Evolutionary conservation across 768 basidiomycete genomes (phyloP).

Genomic region (Flagelloscypha sp.): DNA sequence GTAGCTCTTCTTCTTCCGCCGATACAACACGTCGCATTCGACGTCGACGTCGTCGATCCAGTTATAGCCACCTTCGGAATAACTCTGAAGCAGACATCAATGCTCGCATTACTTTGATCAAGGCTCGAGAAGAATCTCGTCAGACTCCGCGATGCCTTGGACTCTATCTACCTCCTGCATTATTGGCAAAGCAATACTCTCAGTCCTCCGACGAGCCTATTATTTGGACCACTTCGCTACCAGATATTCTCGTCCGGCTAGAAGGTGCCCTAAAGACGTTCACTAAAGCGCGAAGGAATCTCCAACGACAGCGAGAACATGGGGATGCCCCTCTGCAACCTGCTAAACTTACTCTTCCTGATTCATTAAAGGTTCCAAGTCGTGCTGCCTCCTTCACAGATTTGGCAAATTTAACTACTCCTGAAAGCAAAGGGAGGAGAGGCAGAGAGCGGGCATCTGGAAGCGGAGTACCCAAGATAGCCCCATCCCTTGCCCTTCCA

Average conservation of each 20-base stretch:
- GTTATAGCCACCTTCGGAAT: slow-evolving; percentile 42
- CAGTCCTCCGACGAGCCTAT: slow-evolving; percentile 18
- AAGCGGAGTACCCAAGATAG: not conserved
- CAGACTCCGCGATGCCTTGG: slow-evolving; percentile 55
- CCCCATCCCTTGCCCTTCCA: slow-evolving; percentile 17
- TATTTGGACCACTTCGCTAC: slow-evolving; percentile 37
- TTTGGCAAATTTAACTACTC: slow-evolving; percentile 13
- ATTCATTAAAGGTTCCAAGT: slow-evolving; percentile 16
- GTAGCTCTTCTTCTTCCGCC: slow-evolving; percentile 33
- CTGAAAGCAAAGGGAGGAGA: slow-evolving; percentile 36
- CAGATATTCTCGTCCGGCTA: slow-evolving; percentile 40
- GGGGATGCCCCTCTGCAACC: slow-evolving; percentile 11
- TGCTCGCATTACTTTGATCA: slow-evolving; percentile 49
- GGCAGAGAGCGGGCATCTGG: slow-evolving; percentile 24
- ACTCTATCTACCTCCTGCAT: slow-evolving; percentile 49
- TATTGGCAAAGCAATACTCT: slow-evolving; percentile 6
- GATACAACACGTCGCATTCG: slow-evolving; percentile 33
- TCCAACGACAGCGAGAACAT: slow-evolving; percentile 18
- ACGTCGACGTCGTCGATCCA: slow-evolving; percentile 37
- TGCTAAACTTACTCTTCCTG: slow-evolving; percentile 29
- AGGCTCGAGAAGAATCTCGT: slow-evolving; percentile 53
- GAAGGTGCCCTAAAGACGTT: slow-evolving; percentile 38
- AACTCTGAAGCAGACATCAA: slow-evolving; percentile 53
- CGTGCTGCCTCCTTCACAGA: slow-evolving; percentile 24
- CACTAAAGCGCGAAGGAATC: slow-evolving; percentile 20